Evolutionary conservation across 2,329 filamentous ascomycete genomes (phyloP), one percentile per base, ranked within the genome.

Genomic region (Parasarocladium wereldwijsianum): DNA sequence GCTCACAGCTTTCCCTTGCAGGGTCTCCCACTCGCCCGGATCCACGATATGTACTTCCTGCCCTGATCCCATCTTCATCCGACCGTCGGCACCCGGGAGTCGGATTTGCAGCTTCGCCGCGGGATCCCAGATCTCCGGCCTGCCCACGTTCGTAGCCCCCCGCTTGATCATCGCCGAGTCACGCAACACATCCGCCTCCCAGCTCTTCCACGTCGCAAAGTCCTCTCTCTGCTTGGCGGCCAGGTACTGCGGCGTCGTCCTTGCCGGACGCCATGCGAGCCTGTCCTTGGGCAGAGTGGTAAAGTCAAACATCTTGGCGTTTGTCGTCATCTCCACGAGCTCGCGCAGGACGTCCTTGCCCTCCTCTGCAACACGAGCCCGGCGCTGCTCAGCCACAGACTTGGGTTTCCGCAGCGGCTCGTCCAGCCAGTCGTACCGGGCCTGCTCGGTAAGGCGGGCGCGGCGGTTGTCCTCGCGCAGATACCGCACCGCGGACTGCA

Each of bases 381-480:
- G 56, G 29, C 64, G 57, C 40, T 66, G 57, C 38, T 69, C 58
- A 7, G 60, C 53, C 4, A 59, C 46, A n/a, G 39, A 50, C n/a
- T 39, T 34, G 13, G 58, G 46, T 40, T 59, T 58, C 40, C 47
- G 55, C 17, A 83, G 59, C 11, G 76, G 76, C 48, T 73, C 66
- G 4, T 68, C 58, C 11, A 58, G 41, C 76, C 77, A 83, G 36
- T 70, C 66, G 43, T 69, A 53, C 33, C 52, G 55, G 23, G 58
- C 50, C 43, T 72, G 62, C 44, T 76, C 70, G 11, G 55, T 59
- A 28, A 70, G 51, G 12, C 76, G 64, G 1, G 73, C 68, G 4
- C 72, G 66, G 24, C 64, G 60, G 49, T 71, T 80, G 42, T 82
- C 76, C 39, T 77, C 69, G 16, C 75, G 64, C 17, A 84, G 59